Conservation (phyloP, 352 stramenopile species). For the Pythium monospermum region DNA sequence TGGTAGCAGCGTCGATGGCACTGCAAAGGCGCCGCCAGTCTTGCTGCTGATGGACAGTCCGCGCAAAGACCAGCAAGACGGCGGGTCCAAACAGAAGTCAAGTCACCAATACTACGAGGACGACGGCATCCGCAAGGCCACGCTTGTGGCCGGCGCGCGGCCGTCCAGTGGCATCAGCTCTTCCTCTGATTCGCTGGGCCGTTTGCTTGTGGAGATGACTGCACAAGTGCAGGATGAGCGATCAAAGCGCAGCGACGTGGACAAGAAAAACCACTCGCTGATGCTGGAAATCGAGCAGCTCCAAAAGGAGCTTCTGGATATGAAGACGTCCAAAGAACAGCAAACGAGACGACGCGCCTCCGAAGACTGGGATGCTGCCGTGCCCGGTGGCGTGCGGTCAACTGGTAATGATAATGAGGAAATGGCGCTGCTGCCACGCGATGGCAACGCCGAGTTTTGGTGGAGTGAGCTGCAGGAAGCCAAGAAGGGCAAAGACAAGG, state of each 20-base stretch:
- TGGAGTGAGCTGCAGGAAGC: constrained; percentile 56
- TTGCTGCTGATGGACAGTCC: constrained; percentile 24
- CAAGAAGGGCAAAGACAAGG: constrained; percentile 49
- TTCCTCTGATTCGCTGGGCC: constrained; percentile 35
- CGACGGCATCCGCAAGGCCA: not conserved
- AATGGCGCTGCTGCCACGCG: constrained; percentile 11
- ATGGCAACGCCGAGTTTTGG: constrained; percentile 35
- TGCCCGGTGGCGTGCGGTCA: not conserved
- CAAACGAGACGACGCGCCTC: constrained; percentile 11
- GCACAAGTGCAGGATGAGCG: constrained; percentile 57
- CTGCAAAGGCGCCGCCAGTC: constrained; percentile 1
- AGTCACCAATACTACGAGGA: not conserved
- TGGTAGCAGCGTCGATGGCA: not conserved
- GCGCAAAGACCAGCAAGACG: constrained; percentile 8
- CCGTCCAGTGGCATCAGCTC: not conserved
- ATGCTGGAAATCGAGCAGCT: constrained; percentile 67
- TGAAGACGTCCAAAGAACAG: constrained; percentile 34
- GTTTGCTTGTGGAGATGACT: constrained; percentile 60
- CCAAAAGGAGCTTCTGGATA: constrained; percentile 49
- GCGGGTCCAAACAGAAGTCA: not conserved
- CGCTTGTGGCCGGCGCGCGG: not conserved
- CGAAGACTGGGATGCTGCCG: constrained; percentile 13
- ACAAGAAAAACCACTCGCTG: constrained; percentile 62
- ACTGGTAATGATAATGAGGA: not conserved
- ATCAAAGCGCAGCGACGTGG: constrained; percentile 36